phyloP scores from a whole-genome alignment of 2,329 filamentous ascomycete genomes.

The Laburnicola sp. region DNA sequence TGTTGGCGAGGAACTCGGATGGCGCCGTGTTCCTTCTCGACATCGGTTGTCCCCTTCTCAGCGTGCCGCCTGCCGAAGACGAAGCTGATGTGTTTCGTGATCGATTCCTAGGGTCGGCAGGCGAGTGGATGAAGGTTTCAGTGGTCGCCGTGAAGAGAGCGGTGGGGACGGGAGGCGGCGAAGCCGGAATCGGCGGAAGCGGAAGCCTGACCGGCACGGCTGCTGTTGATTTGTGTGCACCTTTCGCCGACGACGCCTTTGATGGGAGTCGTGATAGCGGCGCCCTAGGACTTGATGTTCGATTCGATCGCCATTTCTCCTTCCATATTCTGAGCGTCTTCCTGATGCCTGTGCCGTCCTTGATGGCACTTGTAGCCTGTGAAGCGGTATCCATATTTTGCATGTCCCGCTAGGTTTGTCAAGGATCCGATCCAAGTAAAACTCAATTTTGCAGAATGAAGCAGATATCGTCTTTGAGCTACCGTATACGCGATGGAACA shows the following conservation, averaged over 20 bases:
- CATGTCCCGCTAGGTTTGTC: neutral
- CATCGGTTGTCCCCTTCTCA: constrained; percentile 8
- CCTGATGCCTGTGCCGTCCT: constrained; percentile 8
- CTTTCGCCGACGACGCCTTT: constrained; percentile 7
- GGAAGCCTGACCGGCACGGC: neutral
- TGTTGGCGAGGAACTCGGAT: constrained; percentile 10
- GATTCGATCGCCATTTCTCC: constrained; percentile 11
- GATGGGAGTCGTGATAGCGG: constrained; percentile 11
- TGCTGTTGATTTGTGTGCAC: constrained; percentile 1
- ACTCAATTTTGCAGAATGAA: too few relatives aligned
- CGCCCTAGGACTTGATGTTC: constrained; percentile 1
- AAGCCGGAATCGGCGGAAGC: constrained; percentile 9
- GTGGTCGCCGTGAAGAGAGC: constrained; percentile 20
- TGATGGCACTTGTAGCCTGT: neutral
- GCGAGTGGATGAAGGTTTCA: constrained; percentile 18
- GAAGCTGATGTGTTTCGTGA: constrained; percentile 7
- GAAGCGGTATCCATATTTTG: neutral
- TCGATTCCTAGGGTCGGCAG: constrained; percentile 18
- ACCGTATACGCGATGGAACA: constrained; percentile 2
- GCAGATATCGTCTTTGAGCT: neutral
- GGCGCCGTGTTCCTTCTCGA: constrained; percentile 21
- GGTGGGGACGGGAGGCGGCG: constrained; percentile 2
- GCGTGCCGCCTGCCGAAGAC: constrained; percentile 1
- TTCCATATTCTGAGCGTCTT: constrained; percentile 14
- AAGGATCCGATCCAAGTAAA: too few relatives aligned